Percentiles rank a stretch among this genome's conserved stretches.
Evolutionary conservation across 2,329 filamentous ascomycete genomes (phyloP).

Genomic region (Cladophialophora immunda): DNA sequence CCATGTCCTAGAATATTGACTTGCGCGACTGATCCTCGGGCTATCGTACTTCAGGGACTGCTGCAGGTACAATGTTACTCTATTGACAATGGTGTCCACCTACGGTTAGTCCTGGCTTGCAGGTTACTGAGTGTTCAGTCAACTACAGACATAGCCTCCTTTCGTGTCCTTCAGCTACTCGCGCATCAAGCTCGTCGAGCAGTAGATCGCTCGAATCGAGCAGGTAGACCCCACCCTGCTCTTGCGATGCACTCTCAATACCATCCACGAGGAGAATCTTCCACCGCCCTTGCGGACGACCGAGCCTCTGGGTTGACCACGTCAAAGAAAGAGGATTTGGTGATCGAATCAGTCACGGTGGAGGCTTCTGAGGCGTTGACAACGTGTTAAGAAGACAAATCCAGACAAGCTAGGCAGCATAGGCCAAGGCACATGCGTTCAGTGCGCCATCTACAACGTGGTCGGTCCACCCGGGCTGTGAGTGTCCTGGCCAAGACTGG

Average conservation of each 20-base stretch:
- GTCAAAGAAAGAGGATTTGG: constrained; percentile 47
- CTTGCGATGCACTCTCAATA: constrained; percentile 39
- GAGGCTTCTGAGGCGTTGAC: constrained; percentile 53
- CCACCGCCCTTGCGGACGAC: constrained; percentile 49
- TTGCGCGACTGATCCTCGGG: too few relatives aligned
- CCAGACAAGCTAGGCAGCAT: constrained; percentile 60
- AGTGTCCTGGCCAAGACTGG: not conserved
- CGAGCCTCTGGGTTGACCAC: constrained; percentile 51
- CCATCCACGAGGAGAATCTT: constrained; percentile 50
- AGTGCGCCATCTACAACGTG: constrained; percentile 49
- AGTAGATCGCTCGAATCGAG: not conserved
- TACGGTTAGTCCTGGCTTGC: not conserved
- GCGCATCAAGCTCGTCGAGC: not conserved
- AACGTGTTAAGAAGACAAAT: constrained; percentile 55
- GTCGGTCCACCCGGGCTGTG: not conserved
- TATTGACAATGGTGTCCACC: not conserved
- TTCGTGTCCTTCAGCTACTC: not conserved
- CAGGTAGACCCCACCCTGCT: not conserved
- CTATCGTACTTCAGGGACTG: not conserved
- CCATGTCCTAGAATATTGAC: not conserved
- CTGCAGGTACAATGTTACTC: not conserved
- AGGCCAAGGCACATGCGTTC: constrained; percentile 59
- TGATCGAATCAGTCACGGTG: constrained; percentile 53
- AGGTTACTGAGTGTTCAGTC: not conserved
- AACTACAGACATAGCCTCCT: not conserved